Evolutionary conservation across 306 rosid species (phyloP).

Genomic region (Dryas alaskensis): DNA sequence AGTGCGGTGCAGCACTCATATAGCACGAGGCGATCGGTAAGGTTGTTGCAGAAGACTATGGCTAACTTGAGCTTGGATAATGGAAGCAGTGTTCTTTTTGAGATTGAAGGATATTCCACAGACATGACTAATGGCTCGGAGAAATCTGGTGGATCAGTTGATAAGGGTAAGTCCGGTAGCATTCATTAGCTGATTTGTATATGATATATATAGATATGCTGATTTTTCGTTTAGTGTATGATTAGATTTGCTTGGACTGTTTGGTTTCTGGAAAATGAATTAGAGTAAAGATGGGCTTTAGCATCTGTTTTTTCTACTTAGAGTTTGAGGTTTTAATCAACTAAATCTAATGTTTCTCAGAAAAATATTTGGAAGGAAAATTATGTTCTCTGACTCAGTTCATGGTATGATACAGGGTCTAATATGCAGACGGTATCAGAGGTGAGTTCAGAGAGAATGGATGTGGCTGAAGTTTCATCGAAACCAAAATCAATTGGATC

Average conservation of each 20-base stretch:
- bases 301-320: too few species aligned
- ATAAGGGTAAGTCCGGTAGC: constrained; percentile 29
- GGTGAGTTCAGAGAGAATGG: constrained; percentile 23
- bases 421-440: constrained; percentile 20
- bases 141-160: constrained; percentile 25
- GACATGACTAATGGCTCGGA: constrained; percentile 31
- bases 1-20: constrained; percentile 35
- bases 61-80: constrained; percentile 46
- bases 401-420: constrained; percentile 29
- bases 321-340: background rate
- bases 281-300: too few species aligned
- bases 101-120: constrained; percentile 37
- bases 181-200: background rate
- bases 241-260: too few species aligned
- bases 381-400: background rate
- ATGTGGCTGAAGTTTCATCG: constrained; percentile 36
- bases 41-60: constrained; percentile 58
- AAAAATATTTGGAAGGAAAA: background rate
- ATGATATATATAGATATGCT: background rate
- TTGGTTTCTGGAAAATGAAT: too few species aligned
- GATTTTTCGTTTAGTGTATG: too few species aligned
- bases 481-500: constrained; percentile 13
- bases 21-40: constrained; percentile 70
- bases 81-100: constrained; percentile 24
- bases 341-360: background rate